These are phyloP conservation scores for Yamadazyma aaseri DNA, from an alignment of 1,139 yeast species.

Conservation along the genomic window DNA sequence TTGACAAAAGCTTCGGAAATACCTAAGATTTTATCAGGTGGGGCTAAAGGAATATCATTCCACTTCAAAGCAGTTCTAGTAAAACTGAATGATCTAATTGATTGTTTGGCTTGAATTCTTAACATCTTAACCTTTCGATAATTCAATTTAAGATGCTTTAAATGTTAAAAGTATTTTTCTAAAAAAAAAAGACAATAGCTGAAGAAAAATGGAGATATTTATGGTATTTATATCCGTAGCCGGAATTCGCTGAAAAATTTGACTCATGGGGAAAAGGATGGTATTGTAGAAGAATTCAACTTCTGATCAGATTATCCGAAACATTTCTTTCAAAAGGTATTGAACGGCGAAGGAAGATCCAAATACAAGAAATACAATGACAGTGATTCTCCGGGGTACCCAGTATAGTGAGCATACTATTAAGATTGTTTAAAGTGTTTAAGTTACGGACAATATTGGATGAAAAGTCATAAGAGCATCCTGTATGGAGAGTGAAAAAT, in stretches of 20 bases:
- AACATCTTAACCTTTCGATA: conserved; percentile 10
- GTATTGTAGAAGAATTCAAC: no score
- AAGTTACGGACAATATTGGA: no score
- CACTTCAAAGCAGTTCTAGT: conserved; percentile 25
- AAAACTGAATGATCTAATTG: conserved; percentile 13
- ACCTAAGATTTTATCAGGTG: conserved; percentile 75
- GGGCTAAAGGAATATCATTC: conserved; percentile 57
- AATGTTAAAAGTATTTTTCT: neutral
- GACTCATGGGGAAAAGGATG: conserved; percentile 7
- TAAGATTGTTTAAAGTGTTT: no score
- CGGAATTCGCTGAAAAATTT: conserved; percentile 8
- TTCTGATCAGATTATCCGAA: no score
- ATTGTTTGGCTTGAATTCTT: conserved; percentile 6
- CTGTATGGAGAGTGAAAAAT: neutral
- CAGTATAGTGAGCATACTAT: no score
- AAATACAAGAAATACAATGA: no score
- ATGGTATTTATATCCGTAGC: conserved; percentile 9
- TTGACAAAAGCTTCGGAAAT: conserved; percentile 52
- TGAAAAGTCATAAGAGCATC: conserved; percentile 1
- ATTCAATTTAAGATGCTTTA: no score
- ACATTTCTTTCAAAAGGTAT: no score
- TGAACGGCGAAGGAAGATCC: no score
- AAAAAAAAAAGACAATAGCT: conserved; percentile 4
- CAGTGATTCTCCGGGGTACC: no score
- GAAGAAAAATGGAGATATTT: conserved; percentile 6